A percentile compares a stretch with the other conserved stretches of the same genome.
phyloP scores from a whole-genome alignment of 2,329 filamentous ascomycete species.

The Metarhizium guizhouense region DNA sequence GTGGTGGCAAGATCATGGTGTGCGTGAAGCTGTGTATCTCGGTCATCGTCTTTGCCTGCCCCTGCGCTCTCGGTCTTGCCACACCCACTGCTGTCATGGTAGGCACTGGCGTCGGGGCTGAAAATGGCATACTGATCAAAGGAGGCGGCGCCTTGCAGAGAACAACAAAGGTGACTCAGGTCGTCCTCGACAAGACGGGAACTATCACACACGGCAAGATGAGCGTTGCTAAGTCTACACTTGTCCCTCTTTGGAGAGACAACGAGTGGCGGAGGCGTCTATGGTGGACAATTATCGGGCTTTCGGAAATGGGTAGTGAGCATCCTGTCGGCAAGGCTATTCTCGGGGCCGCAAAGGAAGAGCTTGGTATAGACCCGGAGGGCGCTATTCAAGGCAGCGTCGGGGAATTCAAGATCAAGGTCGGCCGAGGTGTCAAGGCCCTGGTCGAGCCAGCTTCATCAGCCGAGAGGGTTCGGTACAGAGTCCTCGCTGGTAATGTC shows the following conservation, averaged over 20 bases:
- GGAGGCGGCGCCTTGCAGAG: constrained; percentile 87
- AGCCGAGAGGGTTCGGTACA: constrained; percentile 62
- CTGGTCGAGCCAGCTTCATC: constrained; percentile 66
- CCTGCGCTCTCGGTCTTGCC: constrained; percentile 89
- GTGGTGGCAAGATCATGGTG: constrained; percentile 90
- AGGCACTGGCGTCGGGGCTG: constrained; percentile 90
- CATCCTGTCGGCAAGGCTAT: constrained; percentile 94
- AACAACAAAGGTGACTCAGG: constrained; percentile 79
- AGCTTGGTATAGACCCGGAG: constrained; percentile 64
- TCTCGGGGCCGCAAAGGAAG: constrained; percentile 61
- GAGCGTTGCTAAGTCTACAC: constrained; percentile 68
- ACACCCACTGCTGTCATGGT: constrained; percentile 99
- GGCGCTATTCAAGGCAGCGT: constrained; percentile 73
- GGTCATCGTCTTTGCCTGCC: constrained; percentile 96
- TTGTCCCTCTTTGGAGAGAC: constrained; percentile 60
- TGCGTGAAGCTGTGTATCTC: constrained; percentile 97
- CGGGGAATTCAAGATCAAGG: constrained; percentile 72
- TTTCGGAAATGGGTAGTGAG: constrained; percentile 93
- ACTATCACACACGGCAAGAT: constrained; percentile 93
- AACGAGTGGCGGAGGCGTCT: constrained; percentile 60
- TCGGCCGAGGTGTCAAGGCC: constrained; percentile 80
- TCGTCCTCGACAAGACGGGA: constrained; percentile 93
- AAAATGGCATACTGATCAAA: constrained; percentile 96
- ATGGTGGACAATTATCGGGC: constrained; percentile 93
- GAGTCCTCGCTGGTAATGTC: constrained; percentile 76